Percentiles rank a stretch among this genome's conserved stretches.
Conservation (phyloP, 805 yeast genomes). For the Yamadazyma sp. region DNA sequence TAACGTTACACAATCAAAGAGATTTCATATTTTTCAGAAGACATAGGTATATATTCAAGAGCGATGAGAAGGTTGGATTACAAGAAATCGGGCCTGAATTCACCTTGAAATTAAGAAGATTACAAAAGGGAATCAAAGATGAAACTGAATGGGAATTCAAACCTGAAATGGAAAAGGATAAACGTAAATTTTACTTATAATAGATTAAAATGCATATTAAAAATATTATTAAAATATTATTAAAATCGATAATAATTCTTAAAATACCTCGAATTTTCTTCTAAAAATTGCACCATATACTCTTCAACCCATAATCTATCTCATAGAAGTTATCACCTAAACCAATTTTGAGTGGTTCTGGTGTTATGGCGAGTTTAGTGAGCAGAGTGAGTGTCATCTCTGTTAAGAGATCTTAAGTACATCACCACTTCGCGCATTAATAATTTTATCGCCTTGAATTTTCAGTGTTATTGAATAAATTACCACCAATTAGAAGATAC, state of each 20-base stretch:
- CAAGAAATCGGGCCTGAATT: conserved; percentile 98
- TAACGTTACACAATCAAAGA: conserved; percentile 93
- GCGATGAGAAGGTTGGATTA: conserved; percentile 89
- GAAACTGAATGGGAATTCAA: conserved; percentile 96
- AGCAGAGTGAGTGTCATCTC: too few species aligned
- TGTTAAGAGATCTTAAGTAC: too few species aligned
- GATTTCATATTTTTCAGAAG: conserved; percentile 94
- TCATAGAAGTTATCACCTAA: background rate
- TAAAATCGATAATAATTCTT: too few species aligned
- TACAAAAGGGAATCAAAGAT: conserved; percentile 88
- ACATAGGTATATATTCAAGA: conserved; percentile 85
- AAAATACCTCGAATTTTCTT: background rate
- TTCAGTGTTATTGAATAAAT: too few species aligned
- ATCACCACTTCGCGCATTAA: too few species aligned
- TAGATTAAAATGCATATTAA: background rate
- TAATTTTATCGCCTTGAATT: too few species aligned
- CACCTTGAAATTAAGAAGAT: conserved; percentile 80
- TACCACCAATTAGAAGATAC: too few species aligned
- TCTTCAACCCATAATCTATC: background rate
- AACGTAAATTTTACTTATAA: conserved; percentile 83
- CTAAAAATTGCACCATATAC: background rate
- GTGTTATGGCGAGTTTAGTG: too few species aligned
- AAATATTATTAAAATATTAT: too few species aligned
- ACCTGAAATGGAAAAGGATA: conserved; percentile 95
- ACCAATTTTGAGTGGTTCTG: too few species aligned